Conservation (phyloP, 345 rosid genomes). For the Eucalyptus lansdowneana region DNA sequence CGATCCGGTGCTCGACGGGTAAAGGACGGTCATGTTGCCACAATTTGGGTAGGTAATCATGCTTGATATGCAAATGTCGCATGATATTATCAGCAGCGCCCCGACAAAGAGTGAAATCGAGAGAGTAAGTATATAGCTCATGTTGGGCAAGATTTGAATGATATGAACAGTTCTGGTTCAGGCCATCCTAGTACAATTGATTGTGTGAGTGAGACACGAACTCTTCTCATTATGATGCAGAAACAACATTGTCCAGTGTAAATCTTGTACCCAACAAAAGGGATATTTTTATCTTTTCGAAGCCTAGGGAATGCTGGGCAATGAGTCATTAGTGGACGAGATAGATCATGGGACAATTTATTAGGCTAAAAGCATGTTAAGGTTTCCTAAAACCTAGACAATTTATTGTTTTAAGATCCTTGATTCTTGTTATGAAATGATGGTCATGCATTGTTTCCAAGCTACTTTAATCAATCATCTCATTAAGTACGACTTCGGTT, state of each 20-base stretch:
- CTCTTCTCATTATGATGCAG: not conserved
- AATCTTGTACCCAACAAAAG: not conserved
- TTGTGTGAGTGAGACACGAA: not conserved
- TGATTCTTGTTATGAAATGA: not conserved
- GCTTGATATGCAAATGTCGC: not conserved
- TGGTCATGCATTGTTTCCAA: not conserved
- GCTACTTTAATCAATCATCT: not conserved
- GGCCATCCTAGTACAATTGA: not conserved
- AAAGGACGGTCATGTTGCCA: conserved; percentile 8
- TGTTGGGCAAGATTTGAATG: not conserved
- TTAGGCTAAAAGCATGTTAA: not conserved
- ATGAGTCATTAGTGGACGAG: not conserved
- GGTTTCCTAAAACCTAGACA: not conserved
- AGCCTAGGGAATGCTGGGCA: not conserved
- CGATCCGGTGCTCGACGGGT: conserved; percentile 5
- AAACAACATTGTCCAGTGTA: not conserved
- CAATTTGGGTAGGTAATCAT: not conserved
- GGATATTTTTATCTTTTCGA: not conserved
- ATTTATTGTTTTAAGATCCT: not conserved
- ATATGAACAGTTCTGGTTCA: not conserved
- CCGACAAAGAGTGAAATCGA: not conserved
- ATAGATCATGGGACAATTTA: not conserved
- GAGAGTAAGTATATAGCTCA: not conserved
- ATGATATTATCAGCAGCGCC: not conserved
- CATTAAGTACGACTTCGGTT: not conserved